Base-by-base conservation (phyloP, 495 filamentous ascomycete genomes). In the Viridothelium virens region DNA sequence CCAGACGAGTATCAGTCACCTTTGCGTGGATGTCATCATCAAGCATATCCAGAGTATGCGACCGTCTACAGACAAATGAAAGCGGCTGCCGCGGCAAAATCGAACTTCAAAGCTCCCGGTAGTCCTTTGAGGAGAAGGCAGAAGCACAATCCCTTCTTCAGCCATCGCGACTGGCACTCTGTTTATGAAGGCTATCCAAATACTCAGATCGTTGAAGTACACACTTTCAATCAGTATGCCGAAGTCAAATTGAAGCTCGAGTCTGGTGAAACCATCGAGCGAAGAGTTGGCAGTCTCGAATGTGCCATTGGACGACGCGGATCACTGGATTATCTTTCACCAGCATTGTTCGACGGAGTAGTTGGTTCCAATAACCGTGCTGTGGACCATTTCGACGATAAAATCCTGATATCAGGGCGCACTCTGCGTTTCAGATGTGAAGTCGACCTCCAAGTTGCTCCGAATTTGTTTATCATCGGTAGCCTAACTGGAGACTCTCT, bases 21-120 rank as follows among this genome's bases (percentile, higher is more conserved):
- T 0, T 72, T 88, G 25, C 80, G 82, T 7, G 80, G 80, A 33
- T 89, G 86, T 56, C 86, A 89, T 73, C 79, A 83, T 47, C 78
- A 83, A 18, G 86, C 85, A 44, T 89, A 89, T 69, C 86, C 86
- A 0, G 86, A 89, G 65, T 88, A 89, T 70, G 85, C 86, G 0
- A 77, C 80, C 50, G 77, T 89, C 10, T 88, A 89, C 68, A 78
- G 84, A 18, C 76, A 82, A 33, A 89, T 89, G 86, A 88, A 85
- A 72, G 73, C 78, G 6, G 79, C 84, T 2, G 80, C 78, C 1
- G 68, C 79, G 12, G 66, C 18, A 33, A 36, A 31, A 59, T 11
- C 53, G 18, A 59, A 59, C 6, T 14, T 18, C 11, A 4, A 31
- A 59, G 5, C 31, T 7, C 25, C 14, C 33, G 31, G 36, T 36